A percentile compares a stretch with the other conserved stretches of the same genome.
Evolutionary conservation across 139 green algal genomes (phyloP).

Genomic region (Chlorella sorokiniana): DNA sequence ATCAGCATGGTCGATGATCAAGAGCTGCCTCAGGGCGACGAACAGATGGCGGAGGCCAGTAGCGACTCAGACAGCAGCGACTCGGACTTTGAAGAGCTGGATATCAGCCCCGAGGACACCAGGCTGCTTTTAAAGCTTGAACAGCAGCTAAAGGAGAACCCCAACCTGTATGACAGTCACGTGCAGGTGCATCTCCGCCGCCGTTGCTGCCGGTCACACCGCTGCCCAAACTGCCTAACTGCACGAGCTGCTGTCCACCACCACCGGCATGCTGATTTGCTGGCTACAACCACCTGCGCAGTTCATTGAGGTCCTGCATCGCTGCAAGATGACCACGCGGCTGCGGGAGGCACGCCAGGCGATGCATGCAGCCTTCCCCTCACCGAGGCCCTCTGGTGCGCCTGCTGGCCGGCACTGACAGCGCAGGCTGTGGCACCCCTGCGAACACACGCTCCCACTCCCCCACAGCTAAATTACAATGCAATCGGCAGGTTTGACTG

Average conservation of each 20-base stretch:
- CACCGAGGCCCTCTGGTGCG: constrained; percentile 70
- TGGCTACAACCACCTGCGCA: constrained; percentile 18
- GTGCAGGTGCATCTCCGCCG: constrained; percentile 48
- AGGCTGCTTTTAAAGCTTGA: constrained; percentile 67
- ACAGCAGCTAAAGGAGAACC: constrained; percentile 59
- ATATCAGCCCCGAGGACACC: constrained; percentile 56
- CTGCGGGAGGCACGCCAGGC: constrained; percentile 61
- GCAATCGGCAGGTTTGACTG: constrained; percentile 68
- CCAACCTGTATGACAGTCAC: constrained; percentile 73
- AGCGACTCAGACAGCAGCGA: constrained; percentile 27
- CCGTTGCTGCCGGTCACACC: background rate
- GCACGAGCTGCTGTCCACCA: background rate
- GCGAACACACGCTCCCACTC: background rate
- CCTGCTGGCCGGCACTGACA: background rate
- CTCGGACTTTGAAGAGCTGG: constrained; percentile 47
- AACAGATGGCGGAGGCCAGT: constrained; percentile 10
- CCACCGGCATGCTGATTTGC: background rate
- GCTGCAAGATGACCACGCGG: constrained; percentile 57
- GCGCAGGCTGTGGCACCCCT: background rate
- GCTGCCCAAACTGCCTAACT: background rate
- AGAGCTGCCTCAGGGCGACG: background rate
- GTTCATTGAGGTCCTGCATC: constrained; percentile 65
- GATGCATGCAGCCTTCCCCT: constrained; percentile 75
- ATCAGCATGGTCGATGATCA: background rate
- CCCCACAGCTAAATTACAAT: too few relatives aligned